Evolutionary conservation across 257 asterid species (phyloP).

Genomic region (Solanum sejunctum): DNA sequence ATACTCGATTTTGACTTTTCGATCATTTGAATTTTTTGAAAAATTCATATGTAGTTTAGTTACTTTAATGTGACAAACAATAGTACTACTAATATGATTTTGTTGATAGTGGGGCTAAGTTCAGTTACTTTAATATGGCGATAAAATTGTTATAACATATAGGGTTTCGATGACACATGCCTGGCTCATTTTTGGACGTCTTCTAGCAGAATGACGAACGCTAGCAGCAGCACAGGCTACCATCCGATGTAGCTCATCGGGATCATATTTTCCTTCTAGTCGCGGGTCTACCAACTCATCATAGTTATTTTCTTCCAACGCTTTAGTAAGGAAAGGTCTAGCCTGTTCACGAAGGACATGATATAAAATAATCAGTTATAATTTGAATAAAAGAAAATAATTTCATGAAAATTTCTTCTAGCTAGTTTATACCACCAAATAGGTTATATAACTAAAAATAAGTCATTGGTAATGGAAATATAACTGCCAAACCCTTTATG

Average conservation of each 20-base stretch:
- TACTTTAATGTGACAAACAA: neutral
- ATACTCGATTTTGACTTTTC: neutral
- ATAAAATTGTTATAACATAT: neutral
- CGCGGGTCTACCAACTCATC: slow-evolving; percentile 51
- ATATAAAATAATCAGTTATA: neutral
- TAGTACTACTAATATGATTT: neutral
- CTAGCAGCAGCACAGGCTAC: slow-evolving; percentile 61
- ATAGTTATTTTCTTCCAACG: slow-evolving; percentile 43
- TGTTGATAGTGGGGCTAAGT: neutral
- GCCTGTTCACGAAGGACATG: slow-evolving; percentile 27
- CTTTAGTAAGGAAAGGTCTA: slow-evolving; percentile 51
- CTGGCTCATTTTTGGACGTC: slow-evolving; percentile 94
- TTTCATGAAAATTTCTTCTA: neutral
- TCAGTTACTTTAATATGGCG: neutral
- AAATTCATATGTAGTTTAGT: neutral
- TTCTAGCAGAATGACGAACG: slow-evolving; percentile 78
- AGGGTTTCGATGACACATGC: slow-evolving; percentile 4
- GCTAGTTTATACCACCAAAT: neutral
- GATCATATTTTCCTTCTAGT: slow-evolving; percentile 32
- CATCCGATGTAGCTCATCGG: slow-evolving; percentile 49
- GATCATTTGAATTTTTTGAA: neutral
- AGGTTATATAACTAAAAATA: neutral
- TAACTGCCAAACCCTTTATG: neutral
- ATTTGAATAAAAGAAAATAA: neutral
- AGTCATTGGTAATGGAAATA: neutral